phyloP scores from a whole-genome alignment of 352 stramenopile species.

The Globisporangium nodosum region DNA sequence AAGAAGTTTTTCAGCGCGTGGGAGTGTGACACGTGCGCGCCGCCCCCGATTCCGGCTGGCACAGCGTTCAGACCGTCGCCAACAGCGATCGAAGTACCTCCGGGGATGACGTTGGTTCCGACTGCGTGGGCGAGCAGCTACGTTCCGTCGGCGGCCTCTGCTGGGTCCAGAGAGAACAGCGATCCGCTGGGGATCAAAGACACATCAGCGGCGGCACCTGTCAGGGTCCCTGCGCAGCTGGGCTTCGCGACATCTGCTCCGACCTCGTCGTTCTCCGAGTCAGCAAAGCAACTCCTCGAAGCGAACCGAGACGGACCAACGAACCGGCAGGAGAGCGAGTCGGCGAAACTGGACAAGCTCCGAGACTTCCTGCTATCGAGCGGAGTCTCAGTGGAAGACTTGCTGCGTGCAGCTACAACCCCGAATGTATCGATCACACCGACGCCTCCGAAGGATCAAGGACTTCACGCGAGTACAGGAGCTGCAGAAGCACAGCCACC shows the following conservation, averaged over 20 bases:
- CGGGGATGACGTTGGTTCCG: conserved; percentile 44
- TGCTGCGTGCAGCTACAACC: conserved; percentile 57
- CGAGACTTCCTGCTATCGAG: conserved; percentile 54
- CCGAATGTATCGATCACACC: conserved; percentile 29
- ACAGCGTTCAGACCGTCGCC: not conserved
- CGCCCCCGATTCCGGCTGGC: conserved; percentile 9
- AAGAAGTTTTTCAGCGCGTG: conserved; percentile 82
- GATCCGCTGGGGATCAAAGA: not conserved
- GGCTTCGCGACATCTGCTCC: not conserved
- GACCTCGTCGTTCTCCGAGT: not conserved
- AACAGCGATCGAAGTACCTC: conserved; percentile 18
- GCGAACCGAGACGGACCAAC: not conserved
- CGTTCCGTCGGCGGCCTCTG: not conserved
- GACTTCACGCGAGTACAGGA: not conserved
- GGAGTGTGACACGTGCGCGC: conserved; percentile 56
- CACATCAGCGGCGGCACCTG: not conserved
- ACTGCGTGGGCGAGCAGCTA: conserved; percentile 27
- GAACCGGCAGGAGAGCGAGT: conserved; percentile 5
- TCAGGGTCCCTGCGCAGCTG: not conserved
- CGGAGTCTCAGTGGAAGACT: conserved; percentile 65
- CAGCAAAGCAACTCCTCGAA: not conserved
- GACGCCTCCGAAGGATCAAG: not conserved
- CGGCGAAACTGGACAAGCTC: conserved; percentile 47
- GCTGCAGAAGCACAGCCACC: not conserved
- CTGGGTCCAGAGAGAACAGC: not conserved